Percentiles rank a stretch among this genome's conserved stretches.
These are phyloP conservation scores for Coemansia sp. DNA, from an alignment of 192 early-diverging fungal genomes.

Conservation along the genomic window DNA sequence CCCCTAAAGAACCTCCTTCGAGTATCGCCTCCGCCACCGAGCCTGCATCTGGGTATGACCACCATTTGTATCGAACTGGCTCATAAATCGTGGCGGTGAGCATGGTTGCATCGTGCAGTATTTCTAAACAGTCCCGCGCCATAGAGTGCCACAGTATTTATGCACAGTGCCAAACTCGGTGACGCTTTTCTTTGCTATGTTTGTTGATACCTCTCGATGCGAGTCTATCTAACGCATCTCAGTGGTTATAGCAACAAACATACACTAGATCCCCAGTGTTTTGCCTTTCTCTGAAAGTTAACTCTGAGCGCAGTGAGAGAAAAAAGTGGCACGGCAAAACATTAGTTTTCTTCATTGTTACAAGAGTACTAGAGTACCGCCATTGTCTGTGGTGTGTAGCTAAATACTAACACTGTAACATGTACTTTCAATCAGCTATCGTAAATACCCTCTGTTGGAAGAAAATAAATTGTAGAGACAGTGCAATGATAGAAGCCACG, in stretches of 20 bases:
- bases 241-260: not conserved
- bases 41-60: not conserved
- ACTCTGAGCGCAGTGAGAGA: not conserved
- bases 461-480: not conserved
- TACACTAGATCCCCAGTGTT: not conserved
- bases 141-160: not conserved
- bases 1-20: too few species aligned
- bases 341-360: not conserved
- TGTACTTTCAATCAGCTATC: not conserved
- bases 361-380: too few species aligned
- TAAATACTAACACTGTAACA: not conserved
- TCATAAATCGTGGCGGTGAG: not conserved
- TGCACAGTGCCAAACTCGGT: not conserved
- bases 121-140: not conserved
- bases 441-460: not conserved
- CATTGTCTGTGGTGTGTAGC: not conserved
- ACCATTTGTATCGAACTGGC: not conserved
- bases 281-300: not conserved
- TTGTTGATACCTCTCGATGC: too few species aligned
- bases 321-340: conserved; percentile 1
- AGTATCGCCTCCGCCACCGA: not conserved
- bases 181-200: too few species aligned
- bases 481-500: not conserved
- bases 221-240: not conserved
- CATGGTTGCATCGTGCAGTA: not conserved